phyloP scores from a whole-genome alignment of 257 asterid species.

The Solanum sejunctum region DNA sequence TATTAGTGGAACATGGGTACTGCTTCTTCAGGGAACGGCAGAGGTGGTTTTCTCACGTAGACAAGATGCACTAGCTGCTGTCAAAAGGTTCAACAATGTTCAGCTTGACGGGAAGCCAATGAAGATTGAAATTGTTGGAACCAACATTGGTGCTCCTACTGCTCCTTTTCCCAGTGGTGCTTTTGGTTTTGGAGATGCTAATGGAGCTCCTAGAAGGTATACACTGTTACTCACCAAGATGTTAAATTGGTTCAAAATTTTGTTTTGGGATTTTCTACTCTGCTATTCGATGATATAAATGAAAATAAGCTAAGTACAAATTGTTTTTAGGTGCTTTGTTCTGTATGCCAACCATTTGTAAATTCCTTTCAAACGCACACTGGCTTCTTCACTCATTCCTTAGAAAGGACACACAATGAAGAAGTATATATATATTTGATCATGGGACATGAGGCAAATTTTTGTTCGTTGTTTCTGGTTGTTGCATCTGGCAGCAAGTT shows the following conservation, averaged over 20 bases:
- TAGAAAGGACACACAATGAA: not conserved
- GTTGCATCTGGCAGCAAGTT: not conserved
- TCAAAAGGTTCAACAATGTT: constrained; percentile 51
- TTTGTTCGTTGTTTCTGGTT: not conserved
- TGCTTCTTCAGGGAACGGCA: constrained; percentile 71
- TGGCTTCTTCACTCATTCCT: not conserved
- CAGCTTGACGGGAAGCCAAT: constrained; percentile 68
- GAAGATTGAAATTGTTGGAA: constrained; percentile 50
- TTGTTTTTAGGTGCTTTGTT: not conserved
- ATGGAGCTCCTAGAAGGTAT: constrained; percentile 31
- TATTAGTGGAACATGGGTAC: not conserved
- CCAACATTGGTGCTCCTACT: constrained; percentile 27
- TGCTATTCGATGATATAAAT: not conserved
- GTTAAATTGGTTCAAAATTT: not conserved
- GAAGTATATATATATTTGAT: not conserved
- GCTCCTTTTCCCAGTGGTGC: constrained; percentile 7
- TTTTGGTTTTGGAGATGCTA: constrained; percentile 21
- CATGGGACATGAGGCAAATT: not conserved
- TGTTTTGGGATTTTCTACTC: not conserved
- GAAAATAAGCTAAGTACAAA: not conserved
- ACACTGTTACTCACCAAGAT: not conserved
- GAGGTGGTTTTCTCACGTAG: constrained; percentile 61
- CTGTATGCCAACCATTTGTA: not conserved
- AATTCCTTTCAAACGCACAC: not conserved
- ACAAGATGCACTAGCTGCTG: constrained; percentile 48